Percentiles rank a stretch among this genome's conserved stretches.
phyloP scores from a whole-genome alignment of 768 basidiomycete genomes.

The Tulasnella sp. region DNA sequence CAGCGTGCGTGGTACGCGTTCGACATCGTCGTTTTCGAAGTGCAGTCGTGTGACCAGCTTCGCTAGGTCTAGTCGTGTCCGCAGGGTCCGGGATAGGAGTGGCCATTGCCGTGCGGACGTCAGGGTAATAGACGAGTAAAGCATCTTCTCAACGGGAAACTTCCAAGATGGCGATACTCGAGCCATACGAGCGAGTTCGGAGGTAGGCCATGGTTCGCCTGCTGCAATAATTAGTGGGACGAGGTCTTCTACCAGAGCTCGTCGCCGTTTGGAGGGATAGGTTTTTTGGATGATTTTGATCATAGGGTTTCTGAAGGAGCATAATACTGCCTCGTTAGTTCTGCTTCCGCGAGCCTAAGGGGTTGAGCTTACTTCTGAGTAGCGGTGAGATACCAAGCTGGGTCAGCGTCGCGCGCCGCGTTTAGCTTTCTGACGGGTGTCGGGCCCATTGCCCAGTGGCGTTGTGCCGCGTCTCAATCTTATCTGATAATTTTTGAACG shows the following conservation, averaged over 20 bases:
- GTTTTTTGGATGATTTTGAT: slow-evolving; percentile 24
- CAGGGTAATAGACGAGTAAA: slow-evolving; percentile 25
- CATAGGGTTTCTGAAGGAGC: not conserved
- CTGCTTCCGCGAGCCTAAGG: not conserved
- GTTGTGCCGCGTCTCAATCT: slow-evolving; percentile 7
- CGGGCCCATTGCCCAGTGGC: slow-evolving; percentile 20
- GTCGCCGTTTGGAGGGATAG: slow-evolving; percentile 7
- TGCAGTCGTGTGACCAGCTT: not conserved
- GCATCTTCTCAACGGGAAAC: not conserved
- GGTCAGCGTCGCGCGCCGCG: slow-evolving; percentile 12
- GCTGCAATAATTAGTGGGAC: slow-evolving; percentile 24
- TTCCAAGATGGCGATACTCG: slow-evolving; percentile 23
- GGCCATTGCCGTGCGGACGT: slow-evolving; percentile 13
- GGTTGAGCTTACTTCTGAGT: slow-evolving; percentile 1
- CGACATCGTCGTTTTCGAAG: slow-evolving; percentile 3
- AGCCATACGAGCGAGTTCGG: slow-evolving; percentile 24
- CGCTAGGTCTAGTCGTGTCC: slow-evolving; percentile 7
- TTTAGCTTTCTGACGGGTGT: slow-evolving; percentile 11
- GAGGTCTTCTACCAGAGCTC: slow-evolving; percentile 27
- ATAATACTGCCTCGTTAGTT: not conserved
- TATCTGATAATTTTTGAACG: slow-evolving; percentile 4
- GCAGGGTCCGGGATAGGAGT: slow-evolving; percentile 19
- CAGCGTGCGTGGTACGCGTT: not conserved
- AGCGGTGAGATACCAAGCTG: slow-evolving; percentile 13
- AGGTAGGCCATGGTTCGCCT: slow-evolving; percentile 23